phyloP scores from a whole-genome alignment of 106 monocot species.

The Xerophyta viscosa region DNA sequence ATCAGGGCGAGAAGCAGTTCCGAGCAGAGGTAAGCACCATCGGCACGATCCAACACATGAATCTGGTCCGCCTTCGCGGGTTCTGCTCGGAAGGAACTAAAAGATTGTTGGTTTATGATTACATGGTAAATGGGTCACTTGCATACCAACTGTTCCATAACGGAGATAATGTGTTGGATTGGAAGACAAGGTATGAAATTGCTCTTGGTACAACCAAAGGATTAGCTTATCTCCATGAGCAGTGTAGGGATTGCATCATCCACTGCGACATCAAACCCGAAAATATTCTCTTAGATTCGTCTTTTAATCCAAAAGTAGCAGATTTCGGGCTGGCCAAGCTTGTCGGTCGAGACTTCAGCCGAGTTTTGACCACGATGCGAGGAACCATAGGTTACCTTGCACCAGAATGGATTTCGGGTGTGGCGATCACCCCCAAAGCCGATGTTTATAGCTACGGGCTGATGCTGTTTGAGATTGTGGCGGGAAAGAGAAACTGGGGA shows the following conservation, averaged over 20 bases:
- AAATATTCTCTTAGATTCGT: constrained; percentile 29
- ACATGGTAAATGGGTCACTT: constrained; percentile 26
- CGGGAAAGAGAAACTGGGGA: constrained; percentile 6
- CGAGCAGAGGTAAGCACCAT: constrained; percentile 31
- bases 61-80: constrained; percentile 30
- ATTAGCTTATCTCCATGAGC: constrained; percentile 30
- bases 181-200: constrained; percentile 29
- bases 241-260: constrained; percentile 32
- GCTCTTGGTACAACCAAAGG: constrained; percentile 24
- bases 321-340: constrained; percentile 41
- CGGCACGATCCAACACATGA: constrained; percentile 30
- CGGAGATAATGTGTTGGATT: not conserved
- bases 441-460: constrained; percentile 39
- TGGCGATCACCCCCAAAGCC: constrained; percentile 26
- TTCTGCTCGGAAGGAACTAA: constrained; percentile 31
- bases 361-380: constrained; percentile 34
- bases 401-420: constrained; percentile 33
- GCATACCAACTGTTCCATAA: constrained; percentile 10
- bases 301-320: constrained; percentile 24
- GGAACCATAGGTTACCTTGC: constrained; percentile 37
- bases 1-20: constrained; percentile 46
- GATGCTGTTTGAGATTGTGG: constrained; percentile 36
- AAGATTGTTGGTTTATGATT: constrained; percentile 28
- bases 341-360: constrained; percentile 25
- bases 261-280: constrained; percentile 43